These are phyloP conservation scores for Acanthamoeba royreba DNA, from an alignment of 208 protist genomes.

Conservation along the genomic window DNA sequence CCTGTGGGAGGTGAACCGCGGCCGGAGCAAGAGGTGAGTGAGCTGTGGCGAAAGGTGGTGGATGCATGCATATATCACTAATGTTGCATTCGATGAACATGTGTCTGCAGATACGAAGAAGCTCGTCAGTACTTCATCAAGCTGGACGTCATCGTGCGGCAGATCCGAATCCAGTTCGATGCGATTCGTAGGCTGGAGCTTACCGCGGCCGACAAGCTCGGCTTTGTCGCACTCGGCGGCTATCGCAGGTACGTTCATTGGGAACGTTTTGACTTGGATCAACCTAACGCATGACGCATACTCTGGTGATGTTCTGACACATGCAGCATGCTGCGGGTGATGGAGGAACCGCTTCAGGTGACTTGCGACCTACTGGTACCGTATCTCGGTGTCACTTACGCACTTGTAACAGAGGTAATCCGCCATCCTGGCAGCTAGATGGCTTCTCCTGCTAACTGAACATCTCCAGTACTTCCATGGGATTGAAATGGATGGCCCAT, in stretches of 20 bases:
- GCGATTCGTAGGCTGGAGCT: background rate
- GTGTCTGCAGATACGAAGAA: background rate
- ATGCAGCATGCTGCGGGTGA: background rate
- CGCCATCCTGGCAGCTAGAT: background rate
- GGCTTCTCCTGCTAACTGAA: background rate
- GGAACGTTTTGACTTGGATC: no score
- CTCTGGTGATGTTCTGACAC: no score
- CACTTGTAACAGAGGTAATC: background rate
- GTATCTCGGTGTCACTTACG: background rate
- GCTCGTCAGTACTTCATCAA: background rate
- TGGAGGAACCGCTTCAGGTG: background rate
- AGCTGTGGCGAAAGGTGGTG: background rate
- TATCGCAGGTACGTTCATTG: background rate
- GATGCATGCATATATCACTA: background rate
- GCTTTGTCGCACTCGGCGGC: background rate
- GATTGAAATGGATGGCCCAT: background rate
- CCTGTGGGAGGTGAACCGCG: constrained; percentile 24
- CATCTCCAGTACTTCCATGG: background rate
- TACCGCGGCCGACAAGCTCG: background rate
- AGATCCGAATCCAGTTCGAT: background rate
- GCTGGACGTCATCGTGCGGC: background rate
- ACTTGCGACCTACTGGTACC: background rate
- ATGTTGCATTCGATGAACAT: no score
- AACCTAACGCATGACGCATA: no score
- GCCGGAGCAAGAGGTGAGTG: background rate